A percentile compares a stretch with the other conserved stretches of the same genome.
These are phyloP conservation scores for Linderniella brevidens DNA, from an alignment of 257 asterid species.

Conservation along the genomic window DNA sequence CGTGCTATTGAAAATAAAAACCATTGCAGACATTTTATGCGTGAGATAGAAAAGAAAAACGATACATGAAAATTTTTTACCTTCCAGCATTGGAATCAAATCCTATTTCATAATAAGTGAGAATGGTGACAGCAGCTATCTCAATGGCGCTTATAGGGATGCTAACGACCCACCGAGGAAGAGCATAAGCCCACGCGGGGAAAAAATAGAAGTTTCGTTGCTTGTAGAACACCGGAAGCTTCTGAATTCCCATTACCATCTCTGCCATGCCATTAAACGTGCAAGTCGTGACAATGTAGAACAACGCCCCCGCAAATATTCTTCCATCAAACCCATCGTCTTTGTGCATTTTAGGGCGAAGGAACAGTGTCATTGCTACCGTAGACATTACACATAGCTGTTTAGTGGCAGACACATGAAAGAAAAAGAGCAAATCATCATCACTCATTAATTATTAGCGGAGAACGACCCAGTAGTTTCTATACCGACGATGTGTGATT, in stretches of 20 bases:
- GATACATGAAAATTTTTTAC: constrained; percentile 7
- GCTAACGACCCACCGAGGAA: constrained; percentile 20
- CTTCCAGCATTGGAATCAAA: constrained; percentile 28
- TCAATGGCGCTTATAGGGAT: constrained; percentile 24
- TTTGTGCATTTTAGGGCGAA: constrained; percentile 36
- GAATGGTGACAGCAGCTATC: constrained; percentile 13
- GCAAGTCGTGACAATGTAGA: constrained; percentile 20
- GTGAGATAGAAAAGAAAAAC: background rate
- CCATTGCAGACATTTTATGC: background rate
- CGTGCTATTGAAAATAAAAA: background rate
- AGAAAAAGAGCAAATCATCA: background rate
- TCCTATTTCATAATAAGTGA: constrained; percentile 42
- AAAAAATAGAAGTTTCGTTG: constrained; percentile 29
- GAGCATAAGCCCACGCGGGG: constrained; percentile 34
- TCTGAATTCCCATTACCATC: constrained; percentile 18
- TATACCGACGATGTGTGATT: too few relatives aligned
- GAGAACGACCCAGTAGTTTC: too few relatives aligned
- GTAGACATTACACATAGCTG: constrained; percentile 11
- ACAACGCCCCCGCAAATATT: constrained; percentile 33
- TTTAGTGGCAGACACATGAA: constrained; percentile 10
- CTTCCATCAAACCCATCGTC: constrained; percentile 25
- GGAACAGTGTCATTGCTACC: constrained; percentile 28
- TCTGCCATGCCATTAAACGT: constrained; percentile 35
- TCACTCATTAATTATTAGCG: constrained; percentile 5
- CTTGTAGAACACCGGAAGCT: constrained; percentile 38